Evolutionary conservation across 2,329 filamentous ascomycete genomes (phyloP).

Genomic region (Cadophora sp.): DNA sequence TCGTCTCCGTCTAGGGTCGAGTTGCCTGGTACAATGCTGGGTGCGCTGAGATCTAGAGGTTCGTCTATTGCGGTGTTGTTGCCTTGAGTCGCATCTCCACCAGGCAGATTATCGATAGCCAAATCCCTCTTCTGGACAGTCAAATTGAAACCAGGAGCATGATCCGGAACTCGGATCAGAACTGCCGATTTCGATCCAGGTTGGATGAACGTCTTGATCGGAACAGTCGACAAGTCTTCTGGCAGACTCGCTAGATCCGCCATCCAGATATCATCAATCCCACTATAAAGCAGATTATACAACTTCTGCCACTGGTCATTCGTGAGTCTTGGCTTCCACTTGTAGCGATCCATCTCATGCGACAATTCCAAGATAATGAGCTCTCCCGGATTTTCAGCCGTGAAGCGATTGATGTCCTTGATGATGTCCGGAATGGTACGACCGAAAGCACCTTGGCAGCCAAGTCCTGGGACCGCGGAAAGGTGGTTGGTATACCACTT

Average conservation of each 20-base stretch:
- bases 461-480: neutral
- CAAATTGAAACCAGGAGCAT: slow-evolving; percentile 18
- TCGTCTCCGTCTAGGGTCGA: neutral
- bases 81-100: neutral
- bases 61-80: slow-evolving; percentile 7
- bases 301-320: slow-evolving; percentile 27
- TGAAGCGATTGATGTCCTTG: slow-evolving; percentile 37
- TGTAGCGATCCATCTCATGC: slow-evolving; percentile 30
- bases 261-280: slow-evolving; percentile 34
- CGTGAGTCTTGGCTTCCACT: slow-evolving; percentile 17
- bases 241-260: slow-evolving; percentile 7
- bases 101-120: neutral
- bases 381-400: slow-evolving; percentile 32
- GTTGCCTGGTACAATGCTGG: neutral
- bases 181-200: slow-evolving; percentile 35
- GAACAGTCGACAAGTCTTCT: slow-evolving; percentile 31
- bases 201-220: slow-evolving; percentile 32
- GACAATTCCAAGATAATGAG: slow-evolving; percentile 37
- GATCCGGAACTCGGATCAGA: slow-evolving; percentile 29
- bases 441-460: slow-evolving; percentile 27
- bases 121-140: neutral
- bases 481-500: slow-evolving; percentile 32
- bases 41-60: neutral
- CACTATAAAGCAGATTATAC: slow-evolving; percentile 20
- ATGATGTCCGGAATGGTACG: slow-evolving; percentile 30